Conservation (phyloP, 441 rosid species). For the Adansonia madagascariensis region DNA sequence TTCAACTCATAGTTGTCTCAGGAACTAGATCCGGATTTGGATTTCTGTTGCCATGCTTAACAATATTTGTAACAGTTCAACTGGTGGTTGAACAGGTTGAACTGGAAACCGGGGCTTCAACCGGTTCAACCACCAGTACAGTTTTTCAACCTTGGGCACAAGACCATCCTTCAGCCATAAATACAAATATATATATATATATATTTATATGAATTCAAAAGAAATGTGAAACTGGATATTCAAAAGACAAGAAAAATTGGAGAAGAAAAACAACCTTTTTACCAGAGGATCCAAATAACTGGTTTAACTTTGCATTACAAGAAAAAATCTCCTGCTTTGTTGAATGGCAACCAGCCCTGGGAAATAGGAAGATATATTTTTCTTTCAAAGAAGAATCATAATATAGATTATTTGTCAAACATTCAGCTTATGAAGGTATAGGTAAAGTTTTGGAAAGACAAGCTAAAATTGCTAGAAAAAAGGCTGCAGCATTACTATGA, state of each 20-base stretch:
- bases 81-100: no score
- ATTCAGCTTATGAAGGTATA: background rate
- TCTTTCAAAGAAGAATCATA: background rate
- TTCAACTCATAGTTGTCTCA: no score
- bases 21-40: no score
- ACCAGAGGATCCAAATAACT: conserved; percentile 24
- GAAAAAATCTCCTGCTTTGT: conserved; percentile 38
- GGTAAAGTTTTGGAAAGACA: background rate
- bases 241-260: background rate
- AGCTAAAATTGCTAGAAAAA: conserved; percentile 14
- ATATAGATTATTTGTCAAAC: background rate
- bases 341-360: conserved; percentile 43
- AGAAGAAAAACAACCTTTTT: conserved; percentile 44
- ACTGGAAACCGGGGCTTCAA: no score
- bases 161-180: background rate
- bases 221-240: background rate
- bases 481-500: background rate
- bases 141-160: background rate
- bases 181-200: background rate
- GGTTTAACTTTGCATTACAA: conserved; percentile 37
- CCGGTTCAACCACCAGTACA: no score
- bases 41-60: no score
- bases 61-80: no score
- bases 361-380: conserved; percentile 21
- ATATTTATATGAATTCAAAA: background rate